Evolutionary conservation across 1,284 basidiomycete genomes (phyloP), one percentile per base, ranked within the genome.

Genomic region (Pseudozyma sp.): DNA sequence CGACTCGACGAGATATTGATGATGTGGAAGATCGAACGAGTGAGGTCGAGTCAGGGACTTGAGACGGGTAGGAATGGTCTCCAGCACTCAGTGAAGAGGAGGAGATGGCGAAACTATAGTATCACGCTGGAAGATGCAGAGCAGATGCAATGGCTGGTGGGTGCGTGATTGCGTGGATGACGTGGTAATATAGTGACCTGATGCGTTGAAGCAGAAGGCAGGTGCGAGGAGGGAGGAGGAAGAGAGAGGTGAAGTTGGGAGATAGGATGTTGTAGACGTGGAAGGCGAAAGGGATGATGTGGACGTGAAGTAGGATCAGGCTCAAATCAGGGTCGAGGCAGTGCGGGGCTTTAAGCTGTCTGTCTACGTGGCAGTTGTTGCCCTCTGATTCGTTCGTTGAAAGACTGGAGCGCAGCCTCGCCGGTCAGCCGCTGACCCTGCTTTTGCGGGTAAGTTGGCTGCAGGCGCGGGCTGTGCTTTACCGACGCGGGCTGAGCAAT

Each of bases 11-110:
- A 40, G 45, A 31, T n/a, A 44, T 43, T 33, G 47, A 39, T 40
- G 60, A 40, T 35, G 31, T 62, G 59, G 54, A 16, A 39, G 59
- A 53, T 54, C 39, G 44, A 31, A 7, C 39, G 24, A 30, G 24
- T 44, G 42, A 39, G 13, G n/a, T 7, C 24, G 50, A 51, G 34
- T 17, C 11, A 30, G 39, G 11, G 53, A 44, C 44, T 33, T 30
- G 31, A 54, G n/a, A 17, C 17, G 31, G 46, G 48, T 17, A 40
- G 29, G 2, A 37, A 60, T 40, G 45, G 30, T 47, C 64, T 68
- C 64, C 64, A 72, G 30, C 64, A 48, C 64, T 66, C 69, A 72
- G 64, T 56, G 47, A 73, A 68, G 70, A 62, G 65, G 70, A 73
- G 60, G 64, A 72, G 58, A 49, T 17, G 43, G 13, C 43, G 39